phyloP scores from a whole-genome alignment of 768 basidiomycete species.

The Amanita rimosa region DNA sequence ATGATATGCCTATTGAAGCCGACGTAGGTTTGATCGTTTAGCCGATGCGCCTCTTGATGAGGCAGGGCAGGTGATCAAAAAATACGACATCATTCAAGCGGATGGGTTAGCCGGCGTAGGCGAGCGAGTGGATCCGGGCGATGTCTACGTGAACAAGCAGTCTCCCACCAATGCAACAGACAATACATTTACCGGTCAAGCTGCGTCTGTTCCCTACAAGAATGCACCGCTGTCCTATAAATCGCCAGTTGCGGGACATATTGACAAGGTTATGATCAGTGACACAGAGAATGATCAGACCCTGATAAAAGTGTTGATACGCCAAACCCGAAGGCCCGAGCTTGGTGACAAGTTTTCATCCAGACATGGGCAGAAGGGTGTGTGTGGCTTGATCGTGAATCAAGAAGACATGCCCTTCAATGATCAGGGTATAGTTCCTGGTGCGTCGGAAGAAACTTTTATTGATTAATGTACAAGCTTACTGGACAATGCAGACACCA shows the following conservation, averaged over 20 bases:
- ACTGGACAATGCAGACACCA: conserved; percentile 54
- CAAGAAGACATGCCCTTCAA: conserved; percentile 99
- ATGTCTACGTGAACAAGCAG: conserved; percentile 96
- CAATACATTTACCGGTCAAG: conserved; percentile 78
- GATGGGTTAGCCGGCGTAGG: conserved; percentile 96
- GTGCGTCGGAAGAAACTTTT: conserved; percentile 27
- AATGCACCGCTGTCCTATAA: conserved; percentile 92
- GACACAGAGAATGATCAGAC: conserved; percentile 96
- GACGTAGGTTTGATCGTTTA: conserved; percentile 74
- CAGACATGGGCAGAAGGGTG: conserved; percentile 97
- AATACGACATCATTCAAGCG: conserved; percentile 82
- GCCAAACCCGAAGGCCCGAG: conserved; percentile 94
- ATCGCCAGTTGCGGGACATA: conserved; percentile 83
- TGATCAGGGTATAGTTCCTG: conserved; percentile 90
- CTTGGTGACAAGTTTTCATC: conserved; percentile 98
- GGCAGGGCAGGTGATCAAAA: conserved; percentile 67
- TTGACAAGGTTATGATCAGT: conserved; percentile 97
- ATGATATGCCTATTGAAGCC: conserved; percentile 3
- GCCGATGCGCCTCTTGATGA: conserved; percentile 88
- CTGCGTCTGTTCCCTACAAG: conserved; percentile 78
- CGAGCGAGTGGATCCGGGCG: conserved; percentile 84
- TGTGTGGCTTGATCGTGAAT: conserved; percentile 96
- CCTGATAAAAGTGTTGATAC: conserved; percentile 92
- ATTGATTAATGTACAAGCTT: conserved; percentile 7
- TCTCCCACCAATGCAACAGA: conserved; percentile 91